Conservation (phyloP, 176 grass and related monocot species). For the Triticum urartu region DNA sequence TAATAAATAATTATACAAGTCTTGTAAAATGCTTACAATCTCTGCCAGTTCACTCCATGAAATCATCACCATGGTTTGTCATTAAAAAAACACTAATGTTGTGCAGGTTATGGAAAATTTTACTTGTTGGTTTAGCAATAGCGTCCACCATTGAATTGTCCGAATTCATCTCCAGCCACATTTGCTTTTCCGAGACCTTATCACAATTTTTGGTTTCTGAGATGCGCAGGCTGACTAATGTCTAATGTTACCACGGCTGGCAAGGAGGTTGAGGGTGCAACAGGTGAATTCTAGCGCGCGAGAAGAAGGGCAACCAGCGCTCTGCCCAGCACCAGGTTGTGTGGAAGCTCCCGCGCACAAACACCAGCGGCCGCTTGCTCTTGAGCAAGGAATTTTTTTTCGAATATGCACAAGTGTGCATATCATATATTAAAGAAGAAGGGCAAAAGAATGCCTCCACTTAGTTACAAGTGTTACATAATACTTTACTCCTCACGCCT, state of each 20-base stretch:
- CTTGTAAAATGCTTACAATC: not conserved
- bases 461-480: too few species aligned
- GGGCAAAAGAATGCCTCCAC: too few species aligned
- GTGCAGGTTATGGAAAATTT: not conserved
- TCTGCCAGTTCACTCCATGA: not conserved
- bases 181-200: not conserved
- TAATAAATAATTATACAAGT: not conserved
- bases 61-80: not conserved
- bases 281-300: conserved; percentile 64
- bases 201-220: not conserved
- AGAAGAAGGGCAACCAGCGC: conserved; percentile 83
- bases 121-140: not conserved
- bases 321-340: conserved; percentile 95
- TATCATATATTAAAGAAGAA: too few species aligned
- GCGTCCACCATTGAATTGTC: not conserved
- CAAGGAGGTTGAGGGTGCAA: conserved; percentile 77
- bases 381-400: too few species aligned
- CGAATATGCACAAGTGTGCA: too few species aligned
- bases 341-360: conserved; percentile 95
- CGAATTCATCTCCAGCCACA: not conserved
- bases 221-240: not conserved
- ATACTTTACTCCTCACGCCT: too few species aligned
- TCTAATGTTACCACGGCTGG: conserved; percentile 42
- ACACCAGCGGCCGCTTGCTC: conserved; percentile 47
- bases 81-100: not conserved